Conservation (phyloP, 192 early-diverging fungal genomes). For the Allomyces javanicus region DNA sequence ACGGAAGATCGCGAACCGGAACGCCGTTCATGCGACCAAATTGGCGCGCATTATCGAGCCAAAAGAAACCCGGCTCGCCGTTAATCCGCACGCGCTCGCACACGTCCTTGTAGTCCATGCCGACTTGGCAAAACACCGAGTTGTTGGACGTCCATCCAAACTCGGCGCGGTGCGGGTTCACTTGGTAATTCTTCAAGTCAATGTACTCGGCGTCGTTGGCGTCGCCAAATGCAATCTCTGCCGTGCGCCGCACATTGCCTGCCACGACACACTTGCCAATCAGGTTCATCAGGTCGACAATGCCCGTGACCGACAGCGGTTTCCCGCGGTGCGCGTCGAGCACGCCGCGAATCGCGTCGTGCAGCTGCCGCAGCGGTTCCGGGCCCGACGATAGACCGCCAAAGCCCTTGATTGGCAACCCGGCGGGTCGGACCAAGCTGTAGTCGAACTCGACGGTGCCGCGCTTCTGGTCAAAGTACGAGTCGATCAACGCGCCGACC, state of each 20-base stretch:
- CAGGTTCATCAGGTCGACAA: constrained; percentile 30
- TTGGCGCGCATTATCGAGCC: constrained; percentile 20
- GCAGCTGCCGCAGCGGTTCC: constrained; percentile 15
- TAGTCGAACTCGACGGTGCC: constrained; percentile 13
- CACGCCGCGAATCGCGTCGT: constrained; percentile 9
- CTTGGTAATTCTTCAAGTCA: constrained; percentile 25
- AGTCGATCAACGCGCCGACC: constrained; percentile 16
- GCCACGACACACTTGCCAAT: constrained; percentile 28
- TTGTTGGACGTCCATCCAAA: constrained; percentile 31
- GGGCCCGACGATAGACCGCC: constrained; percentile 22
- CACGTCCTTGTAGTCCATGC: constrained; percentile 19
- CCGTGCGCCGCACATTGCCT: constrained; percentile 27
- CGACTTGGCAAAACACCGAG: constrained; percentile 19
- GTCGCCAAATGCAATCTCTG: constrained; percentile 29
- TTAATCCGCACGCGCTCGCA: constrained; percentile 13
- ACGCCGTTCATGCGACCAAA: constrained; percentile 18
- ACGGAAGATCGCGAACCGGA: neutral
- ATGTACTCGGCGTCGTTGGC: constrained; percentile 18
- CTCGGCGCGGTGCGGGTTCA: constrained; percentile 20
- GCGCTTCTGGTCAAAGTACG: constrained; percentile 11
- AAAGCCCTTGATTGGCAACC: constrained; percentile 20
- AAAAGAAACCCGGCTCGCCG: constrained; percentile 26
- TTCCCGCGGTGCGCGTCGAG: constrained; percentile 7
- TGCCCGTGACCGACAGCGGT: constrained; percentile 12
- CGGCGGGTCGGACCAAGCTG: constrained; percentile 10